phyloP scores from a whole-genome alignment of 345 rosid species.

The Diplotaxis tenuifolia region DNA sequence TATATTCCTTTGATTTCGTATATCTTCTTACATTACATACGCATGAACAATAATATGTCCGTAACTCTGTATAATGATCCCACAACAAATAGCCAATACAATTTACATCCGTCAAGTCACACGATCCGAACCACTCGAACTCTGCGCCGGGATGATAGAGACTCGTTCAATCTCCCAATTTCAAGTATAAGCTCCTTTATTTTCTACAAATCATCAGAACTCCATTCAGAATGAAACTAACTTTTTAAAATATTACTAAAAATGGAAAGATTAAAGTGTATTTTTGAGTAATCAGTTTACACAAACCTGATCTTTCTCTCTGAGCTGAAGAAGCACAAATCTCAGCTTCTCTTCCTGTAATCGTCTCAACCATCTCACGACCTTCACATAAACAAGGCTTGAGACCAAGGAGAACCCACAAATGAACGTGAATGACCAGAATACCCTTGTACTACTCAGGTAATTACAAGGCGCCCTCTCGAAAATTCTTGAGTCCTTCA shows the following conservation, averaged over 20 bases:
- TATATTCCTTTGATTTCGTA: background rate
- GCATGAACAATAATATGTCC: background rate
- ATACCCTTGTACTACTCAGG: conserved; percentile 7
- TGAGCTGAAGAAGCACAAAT: conserved; percentile 13
- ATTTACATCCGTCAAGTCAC: background rate
- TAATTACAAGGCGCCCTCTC: conserved; percentile 4
- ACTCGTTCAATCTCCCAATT: conserved; percentile 30
- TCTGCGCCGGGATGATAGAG: conserved; percentile 28
- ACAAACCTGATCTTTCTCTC: conserved; percentile 42
- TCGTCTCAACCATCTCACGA: conserved; percentile 36
- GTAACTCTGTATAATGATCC: background rate
- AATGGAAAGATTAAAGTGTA: background rate
- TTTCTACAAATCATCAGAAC: conserved; percentile 19
- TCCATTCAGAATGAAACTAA: background rate
- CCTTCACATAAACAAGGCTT: conserved; percentile 22
- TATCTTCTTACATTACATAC: background rate
- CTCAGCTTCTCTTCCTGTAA: conserved; percentile 33
- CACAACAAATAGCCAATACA: conserved; percentile 1
- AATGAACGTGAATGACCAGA: conserved; percentile 25
- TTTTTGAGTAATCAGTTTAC: background rate
- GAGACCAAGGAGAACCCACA: conserved; percentile 23
- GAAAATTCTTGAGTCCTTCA: conserved; percentile 10
- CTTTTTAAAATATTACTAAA: background rate
- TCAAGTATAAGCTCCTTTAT: conserved; percentile 27
- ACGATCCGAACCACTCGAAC: conserved; percentile 36